A percentile compares a stretch with the other conserved stretches of the same genome.
Conservation (phyloP, 805 yeast species). For the Ogataea minuta region DNA sequence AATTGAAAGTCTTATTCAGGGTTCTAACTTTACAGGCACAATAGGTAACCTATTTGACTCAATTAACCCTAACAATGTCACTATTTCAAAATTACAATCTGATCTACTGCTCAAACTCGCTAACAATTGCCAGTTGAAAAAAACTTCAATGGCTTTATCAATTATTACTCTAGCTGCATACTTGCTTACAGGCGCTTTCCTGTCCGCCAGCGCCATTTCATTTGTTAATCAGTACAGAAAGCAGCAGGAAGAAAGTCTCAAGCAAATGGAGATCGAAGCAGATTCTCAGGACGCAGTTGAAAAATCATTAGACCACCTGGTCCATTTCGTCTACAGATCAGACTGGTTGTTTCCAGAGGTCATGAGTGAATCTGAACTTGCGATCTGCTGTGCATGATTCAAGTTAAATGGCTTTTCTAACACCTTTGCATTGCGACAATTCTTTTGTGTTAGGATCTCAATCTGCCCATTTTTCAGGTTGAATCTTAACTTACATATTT, state of each 20-base stretch:
- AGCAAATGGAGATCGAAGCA: neutral
- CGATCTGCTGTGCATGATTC: neutral
- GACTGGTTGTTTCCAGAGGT: conserved; percentile 22
- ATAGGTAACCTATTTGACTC: conserved; percentile 4
- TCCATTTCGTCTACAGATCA: conserved; percentile 16
- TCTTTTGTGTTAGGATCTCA: too few species aligned
- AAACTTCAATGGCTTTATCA: conserved; percentile 21
- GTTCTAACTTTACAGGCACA: conserved; percentile 1
- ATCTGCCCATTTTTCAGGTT: too few species aligned
- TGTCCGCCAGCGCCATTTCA: conserved; percentile 15
- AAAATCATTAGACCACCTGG: conserved; percentile 1
- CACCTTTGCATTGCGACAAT: too few species aligned
- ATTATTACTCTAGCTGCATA: conserved; percentile 17
- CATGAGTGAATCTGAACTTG: conserved; percentile 3
- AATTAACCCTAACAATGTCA: conserved; percentile 12
- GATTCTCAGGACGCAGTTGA: neutral
- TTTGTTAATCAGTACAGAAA: conserved; percentile 15
- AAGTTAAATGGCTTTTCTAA: too few species aligned
- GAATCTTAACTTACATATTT: too few species aligned
- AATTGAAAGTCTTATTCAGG: conserved; percentile 6
- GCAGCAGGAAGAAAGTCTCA: conserved; percentile 1
- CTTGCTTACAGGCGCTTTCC: conserved; percentile 14
- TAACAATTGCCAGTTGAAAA: conserved; percentile 24
- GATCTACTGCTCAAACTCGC: conserved; percentile 16
- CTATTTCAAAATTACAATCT: conserved; percentile 16